phyloP scores from a whole-genome alignment of 2,329 filamentous ascomycete species.

The Clonostachys rhizophaga region DNA sequence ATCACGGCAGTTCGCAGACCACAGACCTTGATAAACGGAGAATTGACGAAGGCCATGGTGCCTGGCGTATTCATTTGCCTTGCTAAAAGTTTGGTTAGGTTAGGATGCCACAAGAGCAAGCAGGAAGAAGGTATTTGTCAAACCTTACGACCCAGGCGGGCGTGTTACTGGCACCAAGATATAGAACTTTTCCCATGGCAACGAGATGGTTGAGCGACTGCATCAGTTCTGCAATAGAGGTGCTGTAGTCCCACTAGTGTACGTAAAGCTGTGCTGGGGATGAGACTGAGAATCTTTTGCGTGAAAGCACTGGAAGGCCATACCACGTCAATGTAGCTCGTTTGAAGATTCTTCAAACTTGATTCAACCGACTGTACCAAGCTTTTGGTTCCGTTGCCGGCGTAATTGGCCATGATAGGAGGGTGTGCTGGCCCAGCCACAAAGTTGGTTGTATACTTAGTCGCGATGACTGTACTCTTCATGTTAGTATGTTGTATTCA shows the following conservation, averaged over 20 bases:
- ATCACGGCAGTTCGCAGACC: constrained; percentile 30
- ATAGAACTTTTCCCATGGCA: constrained; percentile 53
- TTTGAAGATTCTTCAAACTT: constrained; percentile 58
- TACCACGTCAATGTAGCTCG: constrained; percentile 64
- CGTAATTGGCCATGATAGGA: constrained; percentile 44
- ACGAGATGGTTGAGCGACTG: constrained; percentile 61
- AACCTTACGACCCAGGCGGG: constrained; percentile 63
- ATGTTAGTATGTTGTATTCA: background rate
- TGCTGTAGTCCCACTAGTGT: constrained; percentile 67
- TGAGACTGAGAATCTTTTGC: background rate
- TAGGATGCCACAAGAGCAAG: background rate
- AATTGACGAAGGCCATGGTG: constrained; percentile 67
- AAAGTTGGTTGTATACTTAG: constrained; percentile 63
- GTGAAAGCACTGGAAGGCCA: constrained; percentile 4
- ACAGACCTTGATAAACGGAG: constrained; percentile 40
- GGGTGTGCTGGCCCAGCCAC: constrained; percentile 30
- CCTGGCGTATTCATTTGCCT: constrained; percentile 65
- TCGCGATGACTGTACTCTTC: constrained; percentile 52
- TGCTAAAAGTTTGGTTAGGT: constrained; percentile 22
- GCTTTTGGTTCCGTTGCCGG: constrained; percentile 59
- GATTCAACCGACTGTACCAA: constrained; percentile 48
- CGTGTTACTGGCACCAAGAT: constrained; percentile 63
- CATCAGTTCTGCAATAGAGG: constrained; percentile 65
- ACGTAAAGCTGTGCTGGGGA: constrained; percentile 41
- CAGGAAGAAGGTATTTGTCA: background rate